Conservation (phyloP, 208 protist species). For the Leishmania guyanensis region DNA sequence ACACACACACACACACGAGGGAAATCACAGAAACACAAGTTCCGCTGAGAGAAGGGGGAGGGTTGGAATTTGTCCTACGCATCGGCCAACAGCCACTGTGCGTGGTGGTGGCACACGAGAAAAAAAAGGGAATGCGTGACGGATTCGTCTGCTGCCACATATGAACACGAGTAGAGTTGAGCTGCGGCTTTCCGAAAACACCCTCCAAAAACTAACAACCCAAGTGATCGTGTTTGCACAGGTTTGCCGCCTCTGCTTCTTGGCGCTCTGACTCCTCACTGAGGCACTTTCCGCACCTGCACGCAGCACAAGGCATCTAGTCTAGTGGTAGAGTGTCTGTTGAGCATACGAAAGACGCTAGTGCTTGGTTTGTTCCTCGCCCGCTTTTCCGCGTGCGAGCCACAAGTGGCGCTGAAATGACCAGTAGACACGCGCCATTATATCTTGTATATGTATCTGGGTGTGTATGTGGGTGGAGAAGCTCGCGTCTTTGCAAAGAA, state of each 20-base stretch:
- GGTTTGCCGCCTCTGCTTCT: not conserved
- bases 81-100: too few relatives aligned
- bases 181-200: too few relatives aligned
- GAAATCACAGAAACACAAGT: too few relatives aligned
- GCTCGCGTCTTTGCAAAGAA: not conserved
- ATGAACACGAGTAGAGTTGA: too few relatives aligned
- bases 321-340: constrained; percentile 9
- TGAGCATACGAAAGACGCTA: constrained; percentile 9
- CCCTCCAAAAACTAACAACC: too few relatives aligned
- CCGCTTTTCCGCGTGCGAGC: not conserved
- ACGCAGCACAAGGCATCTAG: constrained; percentile 1
- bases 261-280: not conserved
- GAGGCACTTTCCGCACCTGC: not conserved
- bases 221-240: too few relatives aligned
- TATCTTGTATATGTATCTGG: too few relatives aligned
- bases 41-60: too few relatives aligned
- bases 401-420: not conserved
- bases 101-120: too few relatives aligned
- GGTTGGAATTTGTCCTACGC: too few relatives aligned
- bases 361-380: constrained; percentile 1
- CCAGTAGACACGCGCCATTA: too few relatives aligned
- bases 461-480: not conserved
- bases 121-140: not conserved
- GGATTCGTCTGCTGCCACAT: not conserved
- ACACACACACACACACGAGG: too few relatives aligned